Conservation (phyloP, 192 early-diverging fungal genomes). For the Coemansia guatemalensis region DNA sequence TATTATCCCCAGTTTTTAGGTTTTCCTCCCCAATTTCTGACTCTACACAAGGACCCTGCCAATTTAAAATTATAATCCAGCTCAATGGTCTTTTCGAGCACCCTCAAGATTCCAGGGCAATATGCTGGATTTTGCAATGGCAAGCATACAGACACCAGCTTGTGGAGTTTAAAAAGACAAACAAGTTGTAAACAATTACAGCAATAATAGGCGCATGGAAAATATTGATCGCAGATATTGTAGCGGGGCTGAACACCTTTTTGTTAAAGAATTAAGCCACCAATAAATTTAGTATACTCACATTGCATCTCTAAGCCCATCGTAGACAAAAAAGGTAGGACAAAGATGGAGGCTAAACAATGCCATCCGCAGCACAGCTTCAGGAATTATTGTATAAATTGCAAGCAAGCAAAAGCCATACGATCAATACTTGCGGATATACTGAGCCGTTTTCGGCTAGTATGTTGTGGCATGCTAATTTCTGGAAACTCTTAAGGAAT, state of each 20-base stretch:
- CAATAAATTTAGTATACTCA: neutral
- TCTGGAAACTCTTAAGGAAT: neutral
- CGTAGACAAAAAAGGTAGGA: neutral
- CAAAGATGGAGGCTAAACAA: neutral
- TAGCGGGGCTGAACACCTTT: neutral
- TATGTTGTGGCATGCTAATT: neutral
- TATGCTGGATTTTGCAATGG: neutral
- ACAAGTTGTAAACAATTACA: neutral
- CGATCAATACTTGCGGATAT: neutral
- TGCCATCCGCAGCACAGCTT: neutral
- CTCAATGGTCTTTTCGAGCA: neutral
- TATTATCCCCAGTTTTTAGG: no score
- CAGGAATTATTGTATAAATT: neutral
- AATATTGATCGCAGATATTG: neutral
- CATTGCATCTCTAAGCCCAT: neutral
- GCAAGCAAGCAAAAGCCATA: neutral
- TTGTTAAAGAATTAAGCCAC: neutral
- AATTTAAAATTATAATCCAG: neutral
- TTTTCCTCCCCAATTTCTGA: neutral
- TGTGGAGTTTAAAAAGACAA: neutral
- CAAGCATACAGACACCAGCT: neutral
- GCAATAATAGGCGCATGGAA: neutral
- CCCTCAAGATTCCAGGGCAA: neutral
- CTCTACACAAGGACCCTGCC: neutral
- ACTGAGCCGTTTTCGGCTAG: neutral